A percentile compares a stretch with the other conserved stretches of the same genome.
Evolutionary conservation across 495 filamentous ascomycete genomes (phyloP).

Genomic region (Rusavskia elegans): DNA sequence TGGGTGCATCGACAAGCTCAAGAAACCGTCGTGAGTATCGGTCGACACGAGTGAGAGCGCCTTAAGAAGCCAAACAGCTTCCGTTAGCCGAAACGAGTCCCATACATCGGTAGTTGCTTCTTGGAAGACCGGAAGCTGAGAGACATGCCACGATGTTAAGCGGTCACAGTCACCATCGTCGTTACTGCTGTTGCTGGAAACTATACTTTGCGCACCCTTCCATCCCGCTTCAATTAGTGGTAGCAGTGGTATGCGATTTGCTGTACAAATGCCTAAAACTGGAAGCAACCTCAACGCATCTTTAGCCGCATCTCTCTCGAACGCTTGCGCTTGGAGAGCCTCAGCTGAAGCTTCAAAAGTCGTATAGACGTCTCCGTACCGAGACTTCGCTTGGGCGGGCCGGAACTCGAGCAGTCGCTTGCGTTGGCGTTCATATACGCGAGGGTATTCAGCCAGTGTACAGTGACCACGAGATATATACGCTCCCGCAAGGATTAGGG

Average conservation of each 20-base stretch:
- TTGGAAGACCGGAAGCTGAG: constrained; percentile 5
- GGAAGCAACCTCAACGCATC: constrained; percentile 17
- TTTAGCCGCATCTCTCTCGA: constrained; percentile 1
- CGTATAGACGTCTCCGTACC: constrained; percentile 13
- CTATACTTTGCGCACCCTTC: constrained; percentile 1
- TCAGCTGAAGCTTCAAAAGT: constrained; percentile 19
- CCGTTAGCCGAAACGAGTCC: not conserved
- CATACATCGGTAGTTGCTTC: not conserved
- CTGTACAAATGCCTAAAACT: constrained; percentile 23
- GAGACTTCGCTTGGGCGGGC: not conserved
- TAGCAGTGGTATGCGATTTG: constrained; percentile 13
- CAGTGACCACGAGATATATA: constrained; percentile 16
- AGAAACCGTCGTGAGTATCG: not conserved
- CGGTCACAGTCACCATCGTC: not conserved
- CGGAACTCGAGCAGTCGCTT: constrained; percentile 7
- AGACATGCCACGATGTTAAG: constrained; percentile 2
- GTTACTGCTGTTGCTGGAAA: not conserved
- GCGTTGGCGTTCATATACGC: constrained; percentile 9
- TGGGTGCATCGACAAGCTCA: constrained; percentile 18
- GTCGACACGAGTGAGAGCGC: constrained; percentile 12
- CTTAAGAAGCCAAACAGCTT: constrained; percentile 12
- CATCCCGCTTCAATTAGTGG: constrained; percentile 13
- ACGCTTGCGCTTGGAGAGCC: constrained; percentile 6
- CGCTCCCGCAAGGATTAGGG: constrained; percentile 23
- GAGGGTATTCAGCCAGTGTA: constrained; percentile 17